Evolutionary conservation across 306 rosid genomes (phyloP).

Genomic region (Adenanthera pavonina): DNA sequence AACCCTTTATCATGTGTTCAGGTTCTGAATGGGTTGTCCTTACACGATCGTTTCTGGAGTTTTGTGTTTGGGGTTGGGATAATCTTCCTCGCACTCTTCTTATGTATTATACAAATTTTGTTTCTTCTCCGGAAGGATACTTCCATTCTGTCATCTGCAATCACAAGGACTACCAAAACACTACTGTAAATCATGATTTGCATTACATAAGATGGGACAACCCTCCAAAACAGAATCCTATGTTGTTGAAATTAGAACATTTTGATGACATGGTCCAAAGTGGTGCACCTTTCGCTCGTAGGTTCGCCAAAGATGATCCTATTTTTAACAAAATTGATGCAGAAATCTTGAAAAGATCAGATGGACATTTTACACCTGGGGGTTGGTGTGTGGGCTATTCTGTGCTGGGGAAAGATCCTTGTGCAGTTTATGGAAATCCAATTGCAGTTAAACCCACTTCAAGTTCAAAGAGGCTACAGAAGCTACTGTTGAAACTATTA

Average conservation of each 20-base stretch:
- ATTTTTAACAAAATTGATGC: slow-evolving; percentile 73
- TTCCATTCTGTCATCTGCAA: slow-evolving; percentile 89
- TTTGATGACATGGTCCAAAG: slow-evolving; percentile 70
- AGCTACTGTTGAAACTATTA: slow-evolving; percentile 70
- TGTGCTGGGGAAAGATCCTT: slow-evolving; percentile 51
- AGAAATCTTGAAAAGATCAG: slow-evolving; percentile 62
- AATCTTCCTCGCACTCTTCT: slow-evolving; percentile 93
- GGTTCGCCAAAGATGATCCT: slow-evolving; percentile 62
- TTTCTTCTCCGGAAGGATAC: slow-evolving; percentile 85
- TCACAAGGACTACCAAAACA: slow-evolving; percentile 92
- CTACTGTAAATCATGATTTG: slow-evolving; percentile 78
- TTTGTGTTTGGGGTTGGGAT: slow-evolving; percentile 90
- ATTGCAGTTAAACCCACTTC: slow-evolving; percentile 66
- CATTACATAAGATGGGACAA: slow-evolving; percentile 76
- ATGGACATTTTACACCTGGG: slow-evolving; percentile 65
- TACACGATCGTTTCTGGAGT: slow-evolving; percentile 72
- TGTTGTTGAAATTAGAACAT: slow-evolving; percentile 62
- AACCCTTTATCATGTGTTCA: slow-evolving; percentile 40
- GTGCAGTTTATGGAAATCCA: slow-evolving; percentile 62
- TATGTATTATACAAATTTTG: slow-evolving; percentile 82
- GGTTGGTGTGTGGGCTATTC: slow-evolving; percentile 71
- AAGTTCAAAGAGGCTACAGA: slow-evolving; percentile 71
- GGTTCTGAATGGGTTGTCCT: slow-evolving; percentile 83
- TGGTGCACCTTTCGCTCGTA: slow-evolving; percentile 78
- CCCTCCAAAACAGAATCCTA: slow-evolving; percentile 73